phyloP scores from a whole-genome alignment of 2,329 filamentous ascomycete species.

The Neopestalotiopsis sp. region DNA sequence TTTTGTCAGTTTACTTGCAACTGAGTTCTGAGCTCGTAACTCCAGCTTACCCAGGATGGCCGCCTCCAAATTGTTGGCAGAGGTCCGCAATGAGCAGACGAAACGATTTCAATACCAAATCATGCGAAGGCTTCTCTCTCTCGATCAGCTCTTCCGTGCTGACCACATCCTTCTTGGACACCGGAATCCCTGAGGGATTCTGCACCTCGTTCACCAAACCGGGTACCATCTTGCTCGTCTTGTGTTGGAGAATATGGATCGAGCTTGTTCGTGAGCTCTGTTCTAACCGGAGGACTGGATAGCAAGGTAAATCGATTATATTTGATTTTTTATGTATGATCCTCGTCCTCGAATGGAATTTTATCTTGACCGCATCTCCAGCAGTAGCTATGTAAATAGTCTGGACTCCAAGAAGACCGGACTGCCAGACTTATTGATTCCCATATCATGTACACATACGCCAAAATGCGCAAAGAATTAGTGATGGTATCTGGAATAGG shows the following conservation, averaged over 20 bases:
- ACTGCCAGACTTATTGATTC: not conserved
- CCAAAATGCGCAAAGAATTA: not conserved
- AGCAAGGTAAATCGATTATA: not conserved
- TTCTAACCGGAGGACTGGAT: not conserved
- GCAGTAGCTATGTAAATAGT: not conserved
- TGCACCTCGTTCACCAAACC: slow-evolving; percentile 8
- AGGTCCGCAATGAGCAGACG: slow-evolving; percentile 69
- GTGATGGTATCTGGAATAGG: slow-evolving; percentile 2
- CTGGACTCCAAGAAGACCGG: not conserved
- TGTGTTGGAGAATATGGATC: not conserved
- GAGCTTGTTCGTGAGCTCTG: not conserved
- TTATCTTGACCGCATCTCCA: not conserved
- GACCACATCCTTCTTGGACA: slow-evolving; percentile 7
- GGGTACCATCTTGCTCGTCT: slow-evolving; percentile 10
- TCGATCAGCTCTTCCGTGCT: slow-evolving; percentile 6
- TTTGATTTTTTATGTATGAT: not conserved
- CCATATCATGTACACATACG: not conserved
- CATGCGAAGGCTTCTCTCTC: slow-evolving; percentile 25
- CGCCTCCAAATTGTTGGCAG: slow-evolving; percentile 72
- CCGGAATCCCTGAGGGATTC: slow-evolving; percentile 12
- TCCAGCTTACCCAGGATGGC: slow-evolving; percentile 65
- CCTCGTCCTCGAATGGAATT: not conserved
- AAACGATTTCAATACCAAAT: slow-evolving; percentile 64
- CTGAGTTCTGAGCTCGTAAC: too few species aligned
- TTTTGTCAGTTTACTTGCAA: not conserved